phyloP scores from a whole-genome alignment of 495 filamentous ascomycete species.

The Margaritispora aquatica region DNA sequence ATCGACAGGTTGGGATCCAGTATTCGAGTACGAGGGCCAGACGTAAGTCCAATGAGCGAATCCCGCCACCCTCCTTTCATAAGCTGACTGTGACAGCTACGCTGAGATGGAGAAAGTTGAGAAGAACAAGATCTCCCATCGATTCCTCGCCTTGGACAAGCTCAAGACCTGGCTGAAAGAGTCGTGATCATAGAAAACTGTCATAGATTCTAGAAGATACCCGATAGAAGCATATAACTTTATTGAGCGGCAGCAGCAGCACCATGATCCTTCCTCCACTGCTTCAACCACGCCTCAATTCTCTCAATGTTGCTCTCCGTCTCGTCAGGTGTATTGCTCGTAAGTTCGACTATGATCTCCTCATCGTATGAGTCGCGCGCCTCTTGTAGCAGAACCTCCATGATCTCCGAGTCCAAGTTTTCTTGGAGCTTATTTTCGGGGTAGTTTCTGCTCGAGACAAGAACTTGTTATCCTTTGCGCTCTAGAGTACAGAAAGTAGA shows the following conservation, averaged over 20 bases:
- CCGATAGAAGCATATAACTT: constrained; percentile 1
- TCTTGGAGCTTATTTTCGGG: constrained; percentile 84
- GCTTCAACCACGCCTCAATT: constrained; percentile 72
- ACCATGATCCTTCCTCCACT: constrained; percentile 69
- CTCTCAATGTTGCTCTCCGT: constrained; percentile 82
- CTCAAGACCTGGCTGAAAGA: constrained; percentile 75
- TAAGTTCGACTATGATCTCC: constrained; percentile 85
- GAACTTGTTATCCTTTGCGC: background rate
- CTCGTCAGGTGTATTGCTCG: constrained; percentile 73
- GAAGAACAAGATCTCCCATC: constrained; percentile 94
- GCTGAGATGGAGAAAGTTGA: constrained; percentile 91
- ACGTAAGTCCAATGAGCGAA: constrained; percentile 68
- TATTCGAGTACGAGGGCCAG: constrained; percentile 90
- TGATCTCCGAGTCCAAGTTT: constrained; percentile 96
- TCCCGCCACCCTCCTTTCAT: background rate
- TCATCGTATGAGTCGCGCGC: constrained; percentile 80
- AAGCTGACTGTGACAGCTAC: constrained; percentile 39
- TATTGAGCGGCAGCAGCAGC: background rate
- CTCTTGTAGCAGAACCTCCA: constrained; percentile 89
- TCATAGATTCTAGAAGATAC: background rate
- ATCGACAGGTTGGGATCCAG: constrained; percentile 79
- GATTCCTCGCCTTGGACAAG: constrained; percentile 76
- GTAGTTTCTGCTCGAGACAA: constrained; percentile 57
- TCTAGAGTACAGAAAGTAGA: background rate
- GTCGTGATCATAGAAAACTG: constrained; percentile 9